phyloP scores from a whole-genome alignment of 768 basidiomycete genomes.

The Collybia nuda region DNA sequence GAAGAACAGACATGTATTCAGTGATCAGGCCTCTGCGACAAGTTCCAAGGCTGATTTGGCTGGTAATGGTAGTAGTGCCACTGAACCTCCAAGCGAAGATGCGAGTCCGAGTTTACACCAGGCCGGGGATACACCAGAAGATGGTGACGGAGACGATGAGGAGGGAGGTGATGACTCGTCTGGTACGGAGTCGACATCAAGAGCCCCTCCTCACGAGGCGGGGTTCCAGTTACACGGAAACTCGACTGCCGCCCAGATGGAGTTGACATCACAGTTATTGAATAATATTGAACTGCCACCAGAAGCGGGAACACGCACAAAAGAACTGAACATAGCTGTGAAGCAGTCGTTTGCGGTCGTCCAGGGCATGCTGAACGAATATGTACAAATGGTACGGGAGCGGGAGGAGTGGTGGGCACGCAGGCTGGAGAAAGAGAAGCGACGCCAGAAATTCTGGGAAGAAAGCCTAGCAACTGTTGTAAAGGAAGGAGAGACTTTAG shows the following conservation, averaged over 20 bases:
- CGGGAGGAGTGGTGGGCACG: slow-evolving; percentile 81
- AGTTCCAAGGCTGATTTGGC: not conserved
- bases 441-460: slow-evolving; percentile 79
- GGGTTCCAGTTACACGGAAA: slow-evolving; percentile 70
- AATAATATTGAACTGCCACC: not conserved
- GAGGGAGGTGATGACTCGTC: slow-evolving; percentile 25
- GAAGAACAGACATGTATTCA: slow-evolving; percentile 9
- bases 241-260: slow-evolving; percentile 71
- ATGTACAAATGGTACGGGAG: slow-evolving; percentile 65
- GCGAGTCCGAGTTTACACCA: not conserved
- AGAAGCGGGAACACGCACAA: slow-evolving; percentile 23
- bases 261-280: slow-evolving; percentile 69
- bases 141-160: slow-evolving; percentile 19
- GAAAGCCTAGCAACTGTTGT: slow-evolving; percentile 87
- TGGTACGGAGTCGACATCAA: slow-evolving; percentile 34
- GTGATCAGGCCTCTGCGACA: slow-evolving; percentile 2
- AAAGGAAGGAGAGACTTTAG: slow-evolving; percentile 79
- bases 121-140: slow-evolving; percentile 19
- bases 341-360: slow-evolving; percentile 59
- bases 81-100: not conserved
- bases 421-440: slow-evolving; percentile 62
- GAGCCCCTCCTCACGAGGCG: slow-evolving; percentile 53
- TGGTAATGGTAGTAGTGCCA: not conserved
- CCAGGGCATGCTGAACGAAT: slow-evolving; percentile 62
- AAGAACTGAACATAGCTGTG: slow-evolving; percentile 27